Percentiles rank a stretch among this genome's conserved stretches.
phyloP scores from a whole-genome alignment of 768 basidiomycete genomes.

The Holtermanniella nyarrowii region DNA sequence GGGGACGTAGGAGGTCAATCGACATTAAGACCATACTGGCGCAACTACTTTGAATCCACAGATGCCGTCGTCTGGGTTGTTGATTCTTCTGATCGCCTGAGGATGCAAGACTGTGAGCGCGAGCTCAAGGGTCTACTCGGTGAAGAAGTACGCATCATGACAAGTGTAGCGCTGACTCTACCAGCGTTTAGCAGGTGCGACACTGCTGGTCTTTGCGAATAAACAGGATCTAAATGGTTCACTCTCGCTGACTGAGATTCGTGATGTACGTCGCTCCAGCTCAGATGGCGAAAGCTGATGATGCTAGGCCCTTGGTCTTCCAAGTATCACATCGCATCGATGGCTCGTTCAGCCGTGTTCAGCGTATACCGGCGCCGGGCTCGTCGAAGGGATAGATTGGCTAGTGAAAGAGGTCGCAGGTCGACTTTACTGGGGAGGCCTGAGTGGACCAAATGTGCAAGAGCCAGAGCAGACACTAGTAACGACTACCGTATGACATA shows the following conservation, averaged over 20 bases:
- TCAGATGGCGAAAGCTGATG: not conserved
- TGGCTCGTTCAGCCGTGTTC: conserved; percentile 89
- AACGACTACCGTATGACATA: not conserved
- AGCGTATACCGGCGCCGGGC: conserved; percentile 76
- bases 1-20: conserved; percentile 98
- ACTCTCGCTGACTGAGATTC: conserved; percentile 70
- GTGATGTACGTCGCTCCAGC: conserved; percentile 51
- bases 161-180: not conserved
- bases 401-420: conserved; percentile 77
- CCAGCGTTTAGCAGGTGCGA: conserved; percentile 92
- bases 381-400: conserved; percentile 83
- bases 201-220: conserved; percentile 89
- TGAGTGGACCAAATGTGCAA: conserved; percentile 42
- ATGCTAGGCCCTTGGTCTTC: conserved; percentile 64
- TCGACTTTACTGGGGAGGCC: conserved; percentile 57
- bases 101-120: conserved; percentile 78
- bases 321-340: conserved; percentile 70
- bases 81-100: conserved; percentile 81
- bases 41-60: conserved; percentile 98
- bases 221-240: conserved; percentile 91
- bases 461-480: not conserved
- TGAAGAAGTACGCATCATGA: conserved; percentile 64
- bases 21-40: conserved; percentile 93
- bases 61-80: conserved; percentile 99
- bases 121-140: conserved; percentile 76